Percentiles rank a stretch among this genome's conserved stretches.
Evolutionary conservation across 345 rosid genomes (phyloP).

Genomic region (Corchorus capsularis): DNA sequence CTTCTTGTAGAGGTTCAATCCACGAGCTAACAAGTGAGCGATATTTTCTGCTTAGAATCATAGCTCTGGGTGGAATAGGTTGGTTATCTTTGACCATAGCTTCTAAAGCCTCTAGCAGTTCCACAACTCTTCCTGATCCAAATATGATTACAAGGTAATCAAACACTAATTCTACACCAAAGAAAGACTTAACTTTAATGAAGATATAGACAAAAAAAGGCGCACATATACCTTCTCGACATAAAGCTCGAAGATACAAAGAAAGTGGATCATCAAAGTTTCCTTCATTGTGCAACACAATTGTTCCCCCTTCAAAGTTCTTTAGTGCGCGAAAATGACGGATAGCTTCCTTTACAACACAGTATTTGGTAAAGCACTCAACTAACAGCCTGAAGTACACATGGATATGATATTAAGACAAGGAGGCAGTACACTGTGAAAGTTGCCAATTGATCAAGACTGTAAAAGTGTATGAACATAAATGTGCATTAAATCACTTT

Average conservation of each 20-base stretch:
- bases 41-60: constrained; percentile 92
- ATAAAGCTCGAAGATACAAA: constrained; percentile 90
- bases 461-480: background rate
- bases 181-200: background rate
- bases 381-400: constrained; percentile 71
- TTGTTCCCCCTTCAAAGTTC: constrained; percentile 82
- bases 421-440: background rate
- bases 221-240: constrained; percentile 78
- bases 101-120: constrained; percentile 87
- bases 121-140: constrained; percentile 85
- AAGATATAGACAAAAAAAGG: constrained; percentile 7
- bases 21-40: constrained; percentile 94
- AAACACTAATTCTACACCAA: background rate
- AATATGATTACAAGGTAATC: constrained; percentile 15
- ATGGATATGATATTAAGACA: constrained; percentile 19
- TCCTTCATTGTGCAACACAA: constrained; percentile 67
- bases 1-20: constrained; percentile 97
- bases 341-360: constrained; percentile 84
- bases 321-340: constrained; percentile 90
- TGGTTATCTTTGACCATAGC: constrained; percentile 83
- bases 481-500: background rate
- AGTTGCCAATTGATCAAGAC: constrained; percentile 8
- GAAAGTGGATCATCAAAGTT: constrained; percentile 93
- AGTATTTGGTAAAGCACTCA: constrained; percentile 92
- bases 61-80: constrained; percentile 87